Evolutionary conservation across 129 eudicot genomes (phyloP), one percentile per base, ranked within the genome.

Genomic region (Sambucus nigra): DNA sequence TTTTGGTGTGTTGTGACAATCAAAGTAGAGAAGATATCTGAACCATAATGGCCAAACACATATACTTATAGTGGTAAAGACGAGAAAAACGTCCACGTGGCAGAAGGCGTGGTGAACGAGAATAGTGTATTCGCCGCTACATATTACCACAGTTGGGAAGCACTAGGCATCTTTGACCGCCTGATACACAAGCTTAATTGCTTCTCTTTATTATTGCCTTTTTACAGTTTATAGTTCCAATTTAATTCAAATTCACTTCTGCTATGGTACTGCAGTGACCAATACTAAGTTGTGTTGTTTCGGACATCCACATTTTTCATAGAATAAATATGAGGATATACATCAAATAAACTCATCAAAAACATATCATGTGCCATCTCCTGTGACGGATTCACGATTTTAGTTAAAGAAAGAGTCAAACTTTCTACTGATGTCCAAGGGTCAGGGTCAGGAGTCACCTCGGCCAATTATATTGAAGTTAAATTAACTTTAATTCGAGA

Each of bases 31-130:
- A 54, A 13, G 19, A 22, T 41, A 41, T 6, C 33, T 3, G 13
- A 24, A 14, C 15, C 13, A 40, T 40, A 9, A 15, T 42, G 4
- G 68, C 54, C 57, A 61, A 67, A 61, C 51, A 42, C 21, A 35
- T 49, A 19, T 4, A 42, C 45, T 60, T 39, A 60, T 55, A 66
- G 19, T 48, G 32, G 23, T 32, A 26, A 6, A 21, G 14, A 46
- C 7, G 25, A 22, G 22, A 51, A 45, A 7, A 42, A 0, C 25
- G 57, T 45, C 21, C 86, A 79, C 74, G 86, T 79, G 86, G 77
- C 81, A 61, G 47, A 2, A 5, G 80, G 77, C 77, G 66, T 73
- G 52, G 58, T 63, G 74, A 73, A 70, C 86, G 67, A 74, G 81
- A 63, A 61, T 64, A 59, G 59, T 22, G 55, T 54, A 74, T 74